Evolutionary conservation across 768 basidiomycete genomes (phyloP), one percentile per base, ranked within the genome.

Genomic region (Hemileccinum rubropunctum): DNA sequence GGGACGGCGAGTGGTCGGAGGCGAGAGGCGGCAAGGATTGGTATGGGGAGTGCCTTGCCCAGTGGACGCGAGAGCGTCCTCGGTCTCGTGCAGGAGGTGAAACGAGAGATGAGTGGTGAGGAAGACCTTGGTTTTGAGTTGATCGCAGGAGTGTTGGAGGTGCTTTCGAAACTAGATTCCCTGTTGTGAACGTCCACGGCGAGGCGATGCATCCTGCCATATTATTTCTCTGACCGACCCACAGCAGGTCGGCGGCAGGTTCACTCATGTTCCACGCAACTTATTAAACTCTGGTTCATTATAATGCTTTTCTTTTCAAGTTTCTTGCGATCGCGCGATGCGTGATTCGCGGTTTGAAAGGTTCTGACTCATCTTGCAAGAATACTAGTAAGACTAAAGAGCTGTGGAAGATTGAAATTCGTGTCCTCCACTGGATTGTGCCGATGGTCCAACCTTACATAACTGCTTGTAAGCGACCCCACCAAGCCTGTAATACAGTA

Each of bases 61-160:
- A 76, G 74, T 67, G 79, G 83, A 35, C 70, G 84, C 43, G 84
- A 90, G 66, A 77, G 81, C 38, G 77, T 91, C 32, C 67, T 84
- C n/a, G 90, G 88, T 20, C 73, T 93, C 36, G 73, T 92, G 27
- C 73, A 77, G 51, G 91, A 87, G 62, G 88, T 82, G 38, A 81
- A 80, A 66, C 82, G 82, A 64, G 90, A 92, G 74, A 75, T 82
- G 66, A 68, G 70, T 12, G 78, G 76, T 18, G 84, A 87, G 35
- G 91, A 88, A 61, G 95, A 98, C 67, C 68, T 87, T 39, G 84
- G 83, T 40, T 90, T 97, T 58, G 97, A 99, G 75, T 76, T 98
- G 45, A 74, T 98, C 10, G 91, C 91, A 6, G 93, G 91, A 0
- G 94, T 98, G 32, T 69, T 98, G 53, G 93, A 97, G 73, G 94